Base-by-base conservation (phyloP, 371 early-diverging fungal species). In the Syncephalastrum monosporum region DNA sequence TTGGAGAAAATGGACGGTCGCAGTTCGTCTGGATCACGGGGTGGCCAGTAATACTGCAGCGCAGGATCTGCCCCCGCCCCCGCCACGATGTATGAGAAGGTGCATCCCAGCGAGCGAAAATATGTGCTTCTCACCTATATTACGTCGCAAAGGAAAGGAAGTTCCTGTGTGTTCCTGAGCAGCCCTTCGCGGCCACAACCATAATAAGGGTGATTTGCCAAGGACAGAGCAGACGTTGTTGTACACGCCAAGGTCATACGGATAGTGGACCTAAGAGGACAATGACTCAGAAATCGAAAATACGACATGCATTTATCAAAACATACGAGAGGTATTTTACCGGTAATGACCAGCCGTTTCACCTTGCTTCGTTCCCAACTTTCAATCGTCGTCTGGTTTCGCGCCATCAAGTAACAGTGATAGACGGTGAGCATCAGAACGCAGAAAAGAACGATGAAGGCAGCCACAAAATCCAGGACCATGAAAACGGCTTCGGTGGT, bases 381-480 rank as follows among this genome's bases (percentile, higher is more conserved):
- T 57, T 99, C 99, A 60, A 99, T 96, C 13, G 97, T 95, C 0
- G 97, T 97, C 19, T 94, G 93, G 75, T 98, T 98, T 56, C 66
- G 75, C 3, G 74, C 62, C 16, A 92, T 53, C 66, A 94, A 88
- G 60, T 89, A 92, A 16, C 90, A 57, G 60, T 97, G 97, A 75
- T 89, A 98, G 33, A 84, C 57, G 23, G 85, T 74, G 46, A 99
- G 81, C 10, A 89, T 74, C 5, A 91, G 93, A 29, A 95, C 94
- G 25, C 86, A 87, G 65, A 93, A 68, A 10, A 93, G 67, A 4
- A 92, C 85, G n/a, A 89, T 68, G 49, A 87, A 77, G 15, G 86
- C 78, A 47, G 89, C 60, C 19, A 91, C 63, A 47, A 92, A 69
- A 71, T 92, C 87, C 52, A 90, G 55, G 29, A 95, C 81, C 72